A percentile compares a stretch with the other conserved stretches of the same genome.
These are phyloP conservation scores for Curvularia verruculosa DNA, from an alignment of 2,329 filamentous ascomycete genomes.

Conservation along the genomic window DNA sequence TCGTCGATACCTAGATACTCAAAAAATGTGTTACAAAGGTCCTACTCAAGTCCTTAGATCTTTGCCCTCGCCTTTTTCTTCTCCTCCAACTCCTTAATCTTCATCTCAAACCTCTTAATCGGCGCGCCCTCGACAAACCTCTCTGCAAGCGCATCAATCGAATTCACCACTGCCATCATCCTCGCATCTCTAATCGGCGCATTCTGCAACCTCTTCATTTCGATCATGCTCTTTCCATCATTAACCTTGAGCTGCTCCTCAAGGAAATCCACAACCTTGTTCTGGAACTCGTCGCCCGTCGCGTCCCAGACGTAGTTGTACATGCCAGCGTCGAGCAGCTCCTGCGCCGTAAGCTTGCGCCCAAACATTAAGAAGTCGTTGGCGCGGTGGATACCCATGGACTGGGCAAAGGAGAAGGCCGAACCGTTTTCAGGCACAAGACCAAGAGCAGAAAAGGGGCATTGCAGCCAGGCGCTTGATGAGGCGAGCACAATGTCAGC, in stretches of 20 bases:
- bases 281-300: slow-evolving; percentile 51
- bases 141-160: slow-evolving; percentile 56
- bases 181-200: slow-evolving; percentile 52
- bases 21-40: too few species aligned
- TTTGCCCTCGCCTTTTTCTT: slow-evolving; percentile 38
- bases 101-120: slow-evolving; percentile 52
- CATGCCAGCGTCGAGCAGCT: slow-evolving; percentile 53
- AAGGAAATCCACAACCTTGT: slow-evolving; percentile 51
- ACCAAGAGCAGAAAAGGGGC: slow-evolving; percentile 56
- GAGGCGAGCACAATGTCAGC: slow-evolving; percentile 58
- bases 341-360: slow-evolving; percentile 52
- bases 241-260: slow-evolving; percentile 53
- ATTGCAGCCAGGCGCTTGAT: slow-evolving; percentile 54
- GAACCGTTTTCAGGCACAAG: slow-evolving; percentile 59
- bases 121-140: slow-evolving; percentile 58
- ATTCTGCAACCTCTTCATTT: slow-evolving; percentile 59
- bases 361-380: slow-evolving; percentile 62
- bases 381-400: slow-evolving; percentile 57
- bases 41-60: background rate
- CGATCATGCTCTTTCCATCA: slow-evolving; percentile 61
- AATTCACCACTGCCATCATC: slow-evolving; percentile 56
- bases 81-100: slow-evolving; percentile 45
- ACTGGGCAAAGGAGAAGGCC: slow-evolving; percentile 54
- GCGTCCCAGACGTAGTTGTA: slow-evolving; percentile 55
- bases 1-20: too few species aligned